Base-by-base conservation (phyloP, 1,284 basidiomycete genomes). In the Heterobasidion occidentale region DNA sequence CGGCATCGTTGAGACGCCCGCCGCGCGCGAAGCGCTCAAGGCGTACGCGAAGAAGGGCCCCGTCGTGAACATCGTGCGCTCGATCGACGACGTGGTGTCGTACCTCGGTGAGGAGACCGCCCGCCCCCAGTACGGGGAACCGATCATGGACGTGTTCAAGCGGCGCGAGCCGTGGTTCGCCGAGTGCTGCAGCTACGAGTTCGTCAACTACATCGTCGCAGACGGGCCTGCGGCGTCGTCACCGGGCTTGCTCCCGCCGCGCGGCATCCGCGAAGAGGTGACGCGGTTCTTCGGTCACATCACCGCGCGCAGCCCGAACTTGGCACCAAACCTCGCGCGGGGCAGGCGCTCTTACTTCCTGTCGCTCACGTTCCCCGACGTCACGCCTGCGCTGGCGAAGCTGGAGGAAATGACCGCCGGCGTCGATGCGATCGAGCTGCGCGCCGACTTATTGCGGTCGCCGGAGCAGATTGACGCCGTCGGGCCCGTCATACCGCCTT, bases 371-470 rank as follows among this genome's bases (percentile, higher is more conserved):
- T 95, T 94, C 73, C 92, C 95, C 0, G 90, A 97, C 68, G 68
- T 98, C 61, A 83, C 79, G 0, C 80, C 83, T 4, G 87, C 88
- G 0, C 76, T 96, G 42, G 72, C 78, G 11, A 71, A 85, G 46
- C 80, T 98, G 53, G 81, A 88, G 9, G 80, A 87, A 54, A 73
- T 98, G 59, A 84, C 83, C 0, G 77, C 81, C n/a, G 96, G 97
- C 3, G 88, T 86, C 1, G 95, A 99, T 66, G 96, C 94, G 0
- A 75, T 99, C 58, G 96, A 99, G 71, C 71, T 99, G 34, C 88
- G 96, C 3, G 94, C 95, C 7, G 96, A 99, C 70, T 79, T 99
- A 11, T 79, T 99, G 27, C 84, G 82, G 36, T 77, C 84, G 5
- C 68, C 71, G 3, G 72, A 75, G 55, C 75, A 78, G 58, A 65